Conservation (phyloP, 1,284 basidiomycete species). For the Thecaphora thlaspeos region DNA sequence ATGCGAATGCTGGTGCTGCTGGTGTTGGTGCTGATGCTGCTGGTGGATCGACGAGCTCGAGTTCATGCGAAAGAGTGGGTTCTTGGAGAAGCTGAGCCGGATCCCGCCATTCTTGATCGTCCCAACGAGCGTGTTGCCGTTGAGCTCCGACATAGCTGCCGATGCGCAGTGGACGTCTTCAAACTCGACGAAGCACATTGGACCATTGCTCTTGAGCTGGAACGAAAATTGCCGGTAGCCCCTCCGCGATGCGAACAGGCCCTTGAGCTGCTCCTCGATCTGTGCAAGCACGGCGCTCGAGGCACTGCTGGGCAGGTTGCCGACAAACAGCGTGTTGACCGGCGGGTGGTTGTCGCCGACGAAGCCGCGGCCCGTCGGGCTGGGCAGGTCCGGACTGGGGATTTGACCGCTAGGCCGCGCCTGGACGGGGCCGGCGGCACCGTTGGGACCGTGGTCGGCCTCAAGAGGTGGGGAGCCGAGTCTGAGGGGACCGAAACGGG, state of each 20-base stretch:
- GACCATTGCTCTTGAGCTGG: constrained; percentile 90
- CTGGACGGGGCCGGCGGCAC: background rate
- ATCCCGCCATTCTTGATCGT: constrained; percentile 86
- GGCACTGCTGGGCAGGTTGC: constrained; percentile 43
- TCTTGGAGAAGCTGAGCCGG: constrained; percentile 73
- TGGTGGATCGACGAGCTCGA: constrained; percentile 30
- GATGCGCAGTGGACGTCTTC: constrained; percentile 83
- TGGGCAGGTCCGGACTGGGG: constrained; percentile 29
- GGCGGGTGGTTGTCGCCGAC: constrained; percentile 46
- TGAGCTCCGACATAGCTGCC: constrained; percentile 80
- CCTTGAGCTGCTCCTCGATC: constrained; percentile 79
- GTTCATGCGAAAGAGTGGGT: constrained; percentile 46
- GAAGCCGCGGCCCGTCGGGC: constrained; percentile 37
- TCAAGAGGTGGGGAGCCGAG: constrained; percentile 31
- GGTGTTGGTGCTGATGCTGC: background rate
- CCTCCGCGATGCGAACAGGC: constrained; percentile 73
- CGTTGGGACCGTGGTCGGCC: constrained; percentile 2
- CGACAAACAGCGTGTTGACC: constrained; percentile 48
- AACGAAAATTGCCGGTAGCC: constrained; percentile 91
- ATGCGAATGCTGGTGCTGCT: background rate
- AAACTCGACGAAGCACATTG: constrained; percentile 91
- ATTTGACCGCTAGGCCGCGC: constrained; percentile 1
- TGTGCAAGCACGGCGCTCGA: constrained; percentile 62
- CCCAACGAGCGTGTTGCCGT: constrained; percentile 85
- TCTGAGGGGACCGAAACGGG: constrained; percentile 38